These are phyloP conservation scores for Penicillium arizonense DNA, from an alignment of 495 filamentous ascomycete genomes.

Conservation along the genomic window DNA sequence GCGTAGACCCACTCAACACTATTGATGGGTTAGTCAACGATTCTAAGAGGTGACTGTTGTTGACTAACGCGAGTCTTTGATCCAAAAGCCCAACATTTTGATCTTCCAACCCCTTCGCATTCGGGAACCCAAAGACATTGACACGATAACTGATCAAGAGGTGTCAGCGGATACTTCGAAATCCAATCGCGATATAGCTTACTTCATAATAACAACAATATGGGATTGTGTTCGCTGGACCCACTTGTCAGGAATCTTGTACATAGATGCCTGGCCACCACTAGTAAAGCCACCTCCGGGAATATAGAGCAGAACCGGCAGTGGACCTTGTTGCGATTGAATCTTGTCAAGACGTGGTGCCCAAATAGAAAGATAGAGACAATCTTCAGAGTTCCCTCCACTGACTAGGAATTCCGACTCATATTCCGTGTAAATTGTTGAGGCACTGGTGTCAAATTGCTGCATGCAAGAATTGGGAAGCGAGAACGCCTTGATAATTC, in stretches of 20 bases:
- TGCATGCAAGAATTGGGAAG: slow-evolving; percentile 16
- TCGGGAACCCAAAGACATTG: slow-evolving; percentile 14
- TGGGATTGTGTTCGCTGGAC: slow-evolving; percentile 10
- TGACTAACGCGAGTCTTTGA: slow-evolving; percentile 25
- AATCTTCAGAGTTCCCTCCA: slow-evolving; percentile 26
- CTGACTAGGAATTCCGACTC: slow-evolving; percentile 2
- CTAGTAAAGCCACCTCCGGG: slow-evolving; percentile 9
- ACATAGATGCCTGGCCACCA: slow-evolving; percentile 7
- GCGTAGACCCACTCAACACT: slow-evolving; percentile 30
- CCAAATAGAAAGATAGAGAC: slow-evolving; percentile 36
- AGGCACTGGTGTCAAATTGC: slow-evolving; percentile 4
- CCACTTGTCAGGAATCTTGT: slow-evolving; percentile 12
- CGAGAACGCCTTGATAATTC: not conserved
- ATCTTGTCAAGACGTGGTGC: slow-evolving; percentile 2
- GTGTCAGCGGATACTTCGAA: not conserved
- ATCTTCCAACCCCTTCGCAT: slow-evolving; percentile 6
- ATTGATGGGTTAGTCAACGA: not conserved
- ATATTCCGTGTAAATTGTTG: slow-evolving; percentile 11
- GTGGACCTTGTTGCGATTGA: not conserved
- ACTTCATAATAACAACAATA: slow-evolving; percentile 15
- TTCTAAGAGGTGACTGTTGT: not conserved
- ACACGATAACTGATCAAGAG: slow-evolving; percentile 8
- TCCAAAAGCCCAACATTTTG: slow-evolving; percentile 12
- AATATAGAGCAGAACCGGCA: slow-evolving; percentile 12
- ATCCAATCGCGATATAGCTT: not conserved